Conservation (phyloP, 768 basidiomycete species). For the Paxillus ammoniavirescens region DNA sequence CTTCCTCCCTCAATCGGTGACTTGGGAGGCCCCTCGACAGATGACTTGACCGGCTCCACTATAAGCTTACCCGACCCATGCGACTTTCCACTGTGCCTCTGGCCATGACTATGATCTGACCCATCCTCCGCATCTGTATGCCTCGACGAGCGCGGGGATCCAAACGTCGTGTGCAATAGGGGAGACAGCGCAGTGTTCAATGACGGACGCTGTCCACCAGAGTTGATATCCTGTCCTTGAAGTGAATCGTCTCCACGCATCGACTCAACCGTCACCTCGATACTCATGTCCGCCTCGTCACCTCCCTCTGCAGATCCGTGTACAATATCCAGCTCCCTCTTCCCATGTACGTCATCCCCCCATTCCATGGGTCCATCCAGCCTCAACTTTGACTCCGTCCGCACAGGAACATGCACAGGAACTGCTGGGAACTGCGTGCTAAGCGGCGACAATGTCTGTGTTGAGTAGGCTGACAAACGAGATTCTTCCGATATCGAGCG, state of each 20-base stretch:
- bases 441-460: constrained; percentile 17
- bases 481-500: constrained; percentile 25
- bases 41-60: constrained; percentile 14
- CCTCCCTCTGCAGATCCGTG: constrained; percentile 20
- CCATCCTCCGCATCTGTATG: constrained; percentile 30
- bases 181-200: constrained; percentile 29
- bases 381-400: constrained; percentile 31
- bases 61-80: constrained; percentile 7
- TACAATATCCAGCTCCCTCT: constrained; percentile 13
- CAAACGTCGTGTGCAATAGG: constrained; percentile 41
- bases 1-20: constrained; percentile 15
- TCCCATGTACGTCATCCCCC: constrained; percentile 14
- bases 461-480: constrained; percentile 13
- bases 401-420: constrained; percentile 27
- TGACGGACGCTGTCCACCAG: neutral
- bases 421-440: constrained; percentile 33
- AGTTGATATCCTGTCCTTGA: constrained; percentile 9
- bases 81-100: constrained; percentile 11
- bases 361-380: constrained; percentile 23
- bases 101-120: constrained; percentile 22
- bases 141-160: constrained; percentile 36
- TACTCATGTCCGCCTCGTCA: constrained; percentile 5
- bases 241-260: constrained; percentile 8
- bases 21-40: constrained; percentile 12
- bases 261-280: constrained; percentile 12